Evolutionary conservation across 306 rosid genomes (phyloP).

Genomic region (Casuarina equisetifolia): DNA sequence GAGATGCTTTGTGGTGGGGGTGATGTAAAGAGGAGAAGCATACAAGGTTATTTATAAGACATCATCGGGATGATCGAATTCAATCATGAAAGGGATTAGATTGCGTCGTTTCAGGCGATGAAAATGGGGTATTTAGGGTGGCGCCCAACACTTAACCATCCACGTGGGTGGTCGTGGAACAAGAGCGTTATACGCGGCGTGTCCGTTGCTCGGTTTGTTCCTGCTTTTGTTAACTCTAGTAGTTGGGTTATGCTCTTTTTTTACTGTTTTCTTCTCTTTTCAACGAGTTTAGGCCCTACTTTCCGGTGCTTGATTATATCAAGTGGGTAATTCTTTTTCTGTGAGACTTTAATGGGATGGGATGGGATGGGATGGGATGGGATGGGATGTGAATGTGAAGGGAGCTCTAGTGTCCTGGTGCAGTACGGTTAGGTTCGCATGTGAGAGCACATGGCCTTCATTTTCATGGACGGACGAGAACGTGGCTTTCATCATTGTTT

Average conservation of each 20-base stretch:
- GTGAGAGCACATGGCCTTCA: constrained; percentile 6
- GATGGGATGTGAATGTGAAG: not conserved
- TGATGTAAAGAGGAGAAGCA: constrained; percentile 4
- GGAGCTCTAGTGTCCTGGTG: not conserved
- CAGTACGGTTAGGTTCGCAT: not conserved
- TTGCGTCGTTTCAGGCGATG: constrained; percentile 45
- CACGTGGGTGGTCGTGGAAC: constrained; percentile 23
- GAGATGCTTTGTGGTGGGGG: not conserved
- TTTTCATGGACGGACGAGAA: not conserved
- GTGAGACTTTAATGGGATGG: not conserved
- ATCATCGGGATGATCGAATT: not conserved
- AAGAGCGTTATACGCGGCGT: constrained; percentile 53
- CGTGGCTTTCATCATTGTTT: not conserved
- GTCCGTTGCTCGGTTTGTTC: constrained; percentile 38
- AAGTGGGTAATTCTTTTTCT: not conserved
- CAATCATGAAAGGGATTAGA: not conserved
- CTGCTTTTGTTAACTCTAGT: constrained; percentile 37
- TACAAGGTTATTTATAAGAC: constrained; percentile 42
- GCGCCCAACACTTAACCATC: not conserved
- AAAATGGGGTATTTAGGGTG: not conserved
- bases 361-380: no score
- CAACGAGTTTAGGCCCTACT: no score
- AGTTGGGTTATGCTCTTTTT: constrained; percentile 9
- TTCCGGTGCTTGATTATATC: not conserved
- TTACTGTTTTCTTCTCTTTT: not conserved